Base-by-base conservation (phyloP, 768 basidiomycete species). In the Boletus rubescentipes region DNA sequence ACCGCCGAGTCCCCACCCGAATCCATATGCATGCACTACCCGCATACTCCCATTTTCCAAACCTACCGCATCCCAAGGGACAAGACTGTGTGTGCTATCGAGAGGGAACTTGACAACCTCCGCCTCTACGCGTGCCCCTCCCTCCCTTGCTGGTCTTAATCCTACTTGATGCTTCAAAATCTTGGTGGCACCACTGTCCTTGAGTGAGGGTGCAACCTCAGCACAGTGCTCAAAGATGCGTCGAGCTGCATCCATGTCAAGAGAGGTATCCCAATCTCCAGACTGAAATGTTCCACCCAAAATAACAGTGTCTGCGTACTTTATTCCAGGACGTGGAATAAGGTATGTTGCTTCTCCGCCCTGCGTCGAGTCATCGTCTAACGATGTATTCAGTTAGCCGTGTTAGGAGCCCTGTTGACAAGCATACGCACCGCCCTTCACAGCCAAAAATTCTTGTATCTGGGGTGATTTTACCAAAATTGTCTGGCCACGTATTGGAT, bases 401-500 rank as follows among this genome's bases (percentile, higher is more conserved):
- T 16, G 12, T 32, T 9, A 5, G 20, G 10, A 9, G 8, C 10
- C 9, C 10, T 26, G 16, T 41, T 30, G 20, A 15, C 35, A 18
- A 40, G 34, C 4, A 10, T 40, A 56, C 70, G 49, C 42, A 73
- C 75, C 67, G 11, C 46, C 30, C 10, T 63, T 41, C 26, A 54
- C 61, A 60, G 48, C 43, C 29, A 74, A 34, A 49, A 62, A 73
- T 51, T 76, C 73, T 40, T 72, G 47, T 41, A 91, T 73, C 72
- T 80, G 78, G 0, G 89, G 86, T 3, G 90, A 89, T 36, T 81
- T 70, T 20, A 95, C 76, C 16, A 93, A 67, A 9, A 94, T 84
- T 0, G 90, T 87, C 72, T 96, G 94, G 9, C 93, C 93, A 40
- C 92, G 78, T 58, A 93, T 80, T 1, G 93, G 91, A 65, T 82